These are phyloP conservation scores for Aspergillus fischeri DNA, from an alignment of 2,329 filamentous ascomycete species.

Conservation along the genomic window DNA sequence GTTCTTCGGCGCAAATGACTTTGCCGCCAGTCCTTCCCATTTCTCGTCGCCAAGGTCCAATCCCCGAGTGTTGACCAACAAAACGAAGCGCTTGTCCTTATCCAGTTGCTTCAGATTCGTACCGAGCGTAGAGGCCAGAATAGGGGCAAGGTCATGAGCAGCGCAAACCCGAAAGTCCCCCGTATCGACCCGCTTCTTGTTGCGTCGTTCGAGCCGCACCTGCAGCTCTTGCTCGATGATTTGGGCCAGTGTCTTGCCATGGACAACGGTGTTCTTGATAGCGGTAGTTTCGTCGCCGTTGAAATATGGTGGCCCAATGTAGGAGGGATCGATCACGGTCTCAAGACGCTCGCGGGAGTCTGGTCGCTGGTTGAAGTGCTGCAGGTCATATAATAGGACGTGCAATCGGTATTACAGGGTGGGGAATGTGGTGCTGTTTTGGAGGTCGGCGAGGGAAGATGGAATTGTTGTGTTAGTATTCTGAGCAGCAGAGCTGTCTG, in stretches of 20 bases:
- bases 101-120: constrained; percentile 25
- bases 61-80: constrained; percentile 6
- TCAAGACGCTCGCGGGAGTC: constrained; percentile 15
- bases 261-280: constrained; percentile 8
- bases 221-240: constrained; percentile 8
- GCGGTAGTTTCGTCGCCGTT: constrained; percentile 10
- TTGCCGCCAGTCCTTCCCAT: constrained; percentile 4
- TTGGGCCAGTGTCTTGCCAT: constrained; percentile 13
- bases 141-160: constrained; percentile 31
- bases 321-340: constrained; percentile 15
- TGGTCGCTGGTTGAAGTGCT: constrained; percentile 13
- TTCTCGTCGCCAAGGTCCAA: not conserved
- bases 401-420: constrained; percentile 24
- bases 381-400: constrained; percentile 20
- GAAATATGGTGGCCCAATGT: constrained; percentile 23
- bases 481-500: no score
- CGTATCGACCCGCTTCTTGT: constrained; percentile 26
- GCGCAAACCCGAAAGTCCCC: constrained; percentile 31
- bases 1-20: constrained; percentile 2
- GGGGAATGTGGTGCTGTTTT: no score
- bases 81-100: constrained; percentile 18
- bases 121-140: constrained; percentile 24
- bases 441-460: no score
- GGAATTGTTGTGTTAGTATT: no score
- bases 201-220: constrained; percentile 8